phyloP scores from a whole-genome alignment of 108 stramenopile species.

The Asterionellopsis glacialis region DNA sequence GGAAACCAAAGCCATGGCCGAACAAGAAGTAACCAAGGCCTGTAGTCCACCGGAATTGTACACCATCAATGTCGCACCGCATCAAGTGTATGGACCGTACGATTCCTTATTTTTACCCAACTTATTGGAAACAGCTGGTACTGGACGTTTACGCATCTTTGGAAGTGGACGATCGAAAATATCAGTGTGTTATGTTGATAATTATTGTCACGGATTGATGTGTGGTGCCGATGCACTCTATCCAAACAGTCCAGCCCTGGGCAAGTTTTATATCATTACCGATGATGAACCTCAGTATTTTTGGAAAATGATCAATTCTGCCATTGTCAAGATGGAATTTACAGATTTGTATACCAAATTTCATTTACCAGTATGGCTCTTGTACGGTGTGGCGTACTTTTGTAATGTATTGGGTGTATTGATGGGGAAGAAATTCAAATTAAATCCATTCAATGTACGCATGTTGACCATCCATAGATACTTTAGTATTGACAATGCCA shows the following conservation, averaged over 20 bases:
- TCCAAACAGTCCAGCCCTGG: constrained; percentile 74
- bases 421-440: constrained; percentile 75
- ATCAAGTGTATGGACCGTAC: constrained; percentile 96
- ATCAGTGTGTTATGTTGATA: constrained; percentile 94
- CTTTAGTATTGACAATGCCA: constrained; percentile 85
- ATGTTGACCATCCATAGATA: constrained; percentile 95
- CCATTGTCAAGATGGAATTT: constrained; percentile 89
- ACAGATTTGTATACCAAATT: constrained; percentile 67
- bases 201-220: constrained; percentile 96
- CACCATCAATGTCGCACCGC: constrained; percentile 93
- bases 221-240: constrained; percentile 85
- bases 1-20: constrained; percentile 94
- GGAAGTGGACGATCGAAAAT: constrained; percentile 87
- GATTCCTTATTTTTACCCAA: constrained; percentile 90
- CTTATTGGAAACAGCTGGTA: constrained; percentile 83
- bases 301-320: constrained; percentile 92
- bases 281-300: constrained; percentile 87
- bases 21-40: constrained; percentile 66
- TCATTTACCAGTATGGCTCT: constrained; percentile 75
- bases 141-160: constrained; percentile 87
- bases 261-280: constrained; percentile 96
- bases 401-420: constrained; percentile 58
- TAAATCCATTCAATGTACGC: constrained; percentile 89
- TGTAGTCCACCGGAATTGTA: constrained; percentile 41
- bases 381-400: constrained; percentile 80